Conservation (phyloP, 2,329 filamentous ascomycete genomes). For the Shiraia sp. region DNA sequence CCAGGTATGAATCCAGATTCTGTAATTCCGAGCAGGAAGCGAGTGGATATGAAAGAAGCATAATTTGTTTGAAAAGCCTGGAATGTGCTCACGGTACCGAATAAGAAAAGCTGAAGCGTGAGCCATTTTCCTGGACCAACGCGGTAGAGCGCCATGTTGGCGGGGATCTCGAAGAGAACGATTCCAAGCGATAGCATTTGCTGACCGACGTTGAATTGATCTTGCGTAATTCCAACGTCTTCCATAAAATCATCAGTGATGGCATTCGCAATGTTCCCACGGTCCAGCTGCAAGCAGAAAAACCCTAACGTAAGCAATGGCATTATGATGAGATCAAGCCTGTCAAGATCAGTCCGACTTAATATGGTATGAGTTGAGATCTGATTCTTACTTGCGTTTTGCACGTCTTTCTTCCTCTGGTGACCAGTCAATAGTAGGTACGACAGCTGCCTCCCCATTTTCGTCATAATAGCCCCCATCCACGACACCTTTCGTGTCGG, state of each 20-base stretch:
- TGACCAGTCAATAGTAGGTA: slow-evolving; percentile 23
- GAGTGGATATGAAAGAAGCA: slow-evolving; percentile 42
- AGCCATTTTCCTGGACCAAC: slow-evolving; percentile 44
- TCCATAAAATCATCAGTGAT: slow-evolving; percentile 32
- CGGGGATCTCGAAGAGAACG: slow-evolving; percentile 57
- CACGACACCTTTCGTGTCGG: slow-evolving; percentile 9
- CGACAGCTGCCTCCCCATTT: slow-evolving; percentile 1
- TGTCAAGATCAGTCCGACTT: background rate
- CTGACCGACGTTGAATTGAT: slow-evolving; percentile 36
- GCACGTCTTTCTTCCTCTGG: slow-evolving; percentile 34
- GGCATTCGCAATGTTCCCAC: slow-evolving; percentile 45
- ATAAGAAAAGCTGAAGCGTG: slow-evolving; percentile 47
- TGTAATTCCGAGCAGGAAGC: slow-evolving; percentile 47
- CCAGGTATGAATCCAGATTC: slow-evolving; percentile 61
- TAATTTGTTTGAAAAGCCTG: slow-evolving; percentile 66
- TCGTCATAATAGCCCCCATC: slow-evolving; percentile 11
- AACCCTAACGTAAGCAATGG: slow-evolving; percentile 41
- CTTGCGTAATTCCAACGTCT: slow-evolving; percentile 25
- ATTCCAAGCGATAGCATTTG: slow-evolving; percentile 77
- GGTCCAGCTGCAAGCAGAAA: slow-evolving; percentile 47
- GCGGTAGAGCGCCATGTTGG: slow-evolving; percentile 44
- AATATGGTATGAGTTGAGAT: background rate
- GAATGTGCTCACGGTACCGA: slow-evolving; percentile 56
- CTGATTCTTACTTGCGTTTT: slow-evolving; percentile 31
- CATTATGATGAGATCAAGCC: slow-evolving; percentile 30